Base-by-base conservation (phyloP, 768 basidiomycete genomes). In the Naganishia randhawae region DNA sequence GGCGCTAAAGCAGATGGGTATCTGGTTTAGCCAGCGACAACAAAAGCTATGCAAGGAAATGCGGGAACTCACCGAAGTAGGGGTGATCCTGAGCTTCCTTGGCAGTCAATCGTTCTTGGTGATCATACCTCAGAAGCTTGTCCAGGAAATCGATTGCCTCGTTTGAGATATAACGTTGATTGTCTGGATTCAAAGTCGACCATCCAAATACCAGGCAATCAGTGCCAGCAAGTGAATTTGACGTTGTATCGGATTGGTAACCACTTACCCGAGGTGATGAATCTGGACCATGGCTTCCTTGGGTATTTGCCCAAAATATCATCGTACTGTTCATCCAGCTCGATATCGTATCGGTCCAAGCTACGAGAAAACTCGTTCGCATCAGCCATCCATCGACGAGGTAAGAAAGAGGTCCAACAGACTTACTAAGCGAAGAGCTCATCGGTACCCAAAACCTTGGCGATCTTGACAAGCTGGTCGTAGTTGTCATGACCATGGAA, bases 401-500 rank as follows among this genome's bases (percentile, higher is more conserved):
- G n/a, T n/a, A 1, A n/a, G 19, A 27, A 14, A 19, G n/a, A 17
- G 50, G 22, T 7, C 22, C 16, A 31, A 16, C n/a, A 5, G n/a
- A 76, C 78, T 71, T 50, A 81, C 80, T 97, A 98, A 50, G 86
- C 83, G 78, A 91, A 95, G 39, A 98, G 81, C 74, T 95, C 95
- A 72, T 97, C 95, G 5, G 95, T 98, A 51, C 95, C 95, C 69
- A 98, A 84, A 57, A 98, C 93, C 83, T 97, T 98, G 65, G 92
- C 88, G 72, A 98, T 98, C 83, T 96, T 98, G 77, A 95, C 94
- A 68, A 98, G 83, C 78, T 97, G 95, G 81, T 98, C 95, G 76
- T 95, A 95, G 81, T 98, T 98, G 81, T 98, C 94, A 77, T 96
- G 94, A 17, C 95, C 95, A 76, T 98, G 95, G 86, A 98, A 98